These are phyloP conservation scores for Albugo laibachii DNA, from an alignment of 352 stramenopile genomes.

Conservation along the genomic window DNA sequence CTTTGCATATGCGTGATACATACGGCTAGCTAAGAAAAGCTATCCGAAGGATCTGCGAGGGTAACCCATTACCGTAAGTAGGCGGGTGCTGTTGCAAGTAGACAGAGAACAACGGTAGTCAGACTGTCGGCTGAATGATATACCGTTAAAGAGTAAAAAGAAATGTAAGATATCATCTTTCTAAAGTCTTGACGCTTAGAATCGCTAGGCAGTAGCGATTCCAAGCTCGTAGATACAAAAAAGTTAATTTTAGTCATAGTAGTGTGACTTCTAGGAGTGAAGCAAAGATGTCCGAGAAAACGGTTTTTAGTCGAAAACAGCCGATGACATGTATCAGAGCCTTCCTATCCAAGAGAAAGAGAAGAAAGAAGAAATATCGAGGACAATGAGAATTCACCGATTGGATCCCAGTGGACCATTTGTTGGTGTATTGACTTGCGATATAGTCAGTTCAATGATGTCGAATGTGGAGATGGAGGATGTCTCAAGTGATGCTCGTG, in stretches of 20 bases:
- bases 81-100: no score
- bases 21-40: no score
- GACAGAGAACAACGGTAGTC: neutral
- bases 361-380: neutral
- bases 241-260: slow-evolving; percentile 1
- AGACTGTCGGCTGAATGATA: no score
- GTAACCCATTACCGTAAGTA: no score
- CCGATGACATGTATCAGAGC: neutral
- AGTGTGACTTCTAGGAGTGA: neutral
- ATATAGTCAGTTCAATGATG: neutral
- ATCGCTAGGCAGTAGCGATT: no score
- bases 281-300: neutral
- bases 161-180: no score
- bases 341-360: neutral
- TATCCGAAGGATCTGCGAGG: no score
- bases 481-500: neutral
- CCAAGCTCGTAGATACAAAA: neutral
- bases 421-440: neutral
- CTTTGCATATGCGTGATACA: no score
- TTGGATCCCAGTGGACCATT: neutral
- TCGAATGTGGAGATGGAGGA: neutral
- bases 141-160: no score
- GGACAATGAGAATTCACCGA: neutral
- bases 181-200: neutral
- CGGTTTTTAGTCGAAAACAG: neutral